Conservation (phyloP, 164 flowering plant genomes). For the Tetrastigma voinierianum region DNA sequence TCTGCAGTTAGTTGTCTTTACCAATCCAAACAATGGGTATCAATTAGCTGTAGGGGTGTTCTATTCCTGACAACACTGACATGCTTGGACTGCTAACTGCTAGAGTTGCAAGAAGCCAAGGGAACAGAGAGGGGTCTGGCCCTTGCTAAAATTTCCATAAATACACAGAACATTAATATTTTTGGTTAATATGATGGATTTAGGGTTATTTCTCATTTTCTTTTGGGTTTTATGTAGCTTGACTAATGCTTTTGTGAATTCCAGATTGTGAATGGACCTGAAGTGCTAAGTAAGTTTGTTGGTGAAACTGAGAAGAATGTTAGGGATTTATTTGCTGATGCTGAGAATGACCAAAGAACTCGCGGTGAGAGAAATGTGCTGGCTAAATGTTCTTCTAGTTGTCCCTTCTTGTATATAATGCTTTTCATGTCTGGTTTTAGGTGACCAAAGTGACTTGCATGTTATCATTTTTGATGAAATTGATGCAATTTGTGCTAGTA, state of each 20-base stretch:
- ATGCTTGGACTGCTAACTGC: too few species aligned
- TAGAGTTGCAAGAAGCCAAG: too few species aligned
- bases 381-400: not conserved
- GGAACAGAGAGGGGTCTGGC: too few species aligned
- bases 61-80: too few species aligned
- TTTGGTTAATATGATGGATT: not conserved
- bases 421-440: constrained; percentile 21
- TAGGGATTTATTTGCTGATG: constrained; percentile 75
- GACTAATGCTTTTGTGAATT: not conserved
- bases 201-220: not conserved
- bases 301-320: constrained; percentile 79
- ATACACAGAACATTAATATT: not conserved
- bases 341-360: constrained; percentile 63
- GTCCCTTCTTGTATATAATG: not conserved
- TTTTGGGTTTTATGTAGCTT: not conserved
- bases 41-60: too few species aligned
- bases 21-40: too few species aligned
- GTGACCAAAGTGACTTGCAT: constrained; percentile 75
- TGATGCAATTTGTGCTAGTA: constrained; percentile 79
- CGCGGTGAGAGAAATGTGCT: constrained; percentile 31
- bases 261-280: constrained; percentile 76
- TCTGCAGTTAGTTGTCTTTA: too few species aligned
- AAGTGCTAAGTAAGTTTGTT: constrained; percentile 70
- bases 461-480: constrained; percentile 83
- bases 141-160: too few species aligned